These are phyloP conservation scores for Yamagishiella unicocca DNA, from an alignment of 139 green algal genomes.

Conservation along the genomic window DNA sequence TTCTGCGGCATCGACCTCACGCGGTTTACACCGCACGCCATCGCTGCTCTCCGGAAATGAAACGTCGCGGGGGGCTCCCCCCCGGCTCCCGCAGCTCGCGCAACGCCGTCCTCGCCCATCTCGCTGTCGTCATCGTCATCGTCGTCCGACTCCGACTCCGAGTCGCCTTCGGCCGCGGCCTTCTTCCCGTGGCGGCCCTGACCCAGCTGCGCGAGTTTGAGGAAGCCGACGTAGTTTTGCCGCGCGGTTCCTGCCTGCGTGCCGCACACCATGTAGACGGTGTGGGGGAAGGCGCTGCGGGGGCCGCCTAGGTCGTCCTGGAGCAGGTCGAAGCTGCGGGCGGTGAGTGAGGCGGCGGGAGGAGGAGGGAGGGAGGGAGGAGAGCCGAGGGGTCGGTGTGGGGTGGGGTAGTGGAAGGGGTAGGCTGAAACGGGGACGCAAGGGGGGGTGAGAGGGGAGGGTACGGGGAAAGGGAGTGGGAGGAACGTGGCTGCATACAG, in stretches of 20 bases:
- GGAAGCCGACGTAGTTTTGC: constrained; percentile 86
- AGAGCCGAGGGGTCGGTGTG: too few relatives aligned
- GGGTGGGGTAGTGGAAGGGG: too few relatives aligned
- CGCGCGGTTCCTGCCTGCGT: constrained; percentile 76
- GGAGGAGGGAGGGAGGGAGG: not conserved
- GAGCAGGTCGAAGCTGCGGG: constrained; percentile 90
- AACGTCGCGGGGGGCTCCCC: constrained; percentile 74
- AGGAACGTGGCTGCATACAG: too few relatives aligned
- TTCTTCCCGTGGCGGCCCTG: constrained; percentile 79
- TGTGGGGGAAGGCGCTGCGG: constrained; percentile 91
- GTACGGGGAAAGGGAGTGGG: too few relatives aligned
- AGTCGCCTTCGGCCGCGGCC: constrained; percentile 48
- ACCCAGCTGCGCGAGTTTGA: constrained; percentile 78
- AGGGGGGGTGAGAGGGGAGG: too few relatives aligned
- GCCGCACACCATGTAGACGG: constrained; percentile 85
- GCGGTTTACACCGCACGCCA: constrained; percentile 90
- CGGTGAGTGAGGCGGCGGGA: not conserved
- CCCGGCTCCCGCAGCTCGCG: constrained; percentile 58
- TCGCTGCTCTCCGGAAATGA: constrained; percentile 69
- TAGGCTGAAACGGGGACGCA: too few relatives aligned
- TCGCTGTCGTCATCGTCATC: constrained; percentile 18
- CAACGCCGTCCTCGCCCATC: constrained; percentile 47
- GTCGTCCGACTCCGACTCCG: constrained; percentile 36
- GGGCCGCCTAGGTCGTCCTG: constrained; percentile 84
- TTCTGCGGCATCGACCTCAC: constrained; percentile 92